Percentiles rank a stretch among this genome's conserved stretches.
These are phyloP conservation scores for Wickerhamomyces bovis DNA, from an alignment of 805 yeast genomes.

Conservation along the genomic window DNA sequence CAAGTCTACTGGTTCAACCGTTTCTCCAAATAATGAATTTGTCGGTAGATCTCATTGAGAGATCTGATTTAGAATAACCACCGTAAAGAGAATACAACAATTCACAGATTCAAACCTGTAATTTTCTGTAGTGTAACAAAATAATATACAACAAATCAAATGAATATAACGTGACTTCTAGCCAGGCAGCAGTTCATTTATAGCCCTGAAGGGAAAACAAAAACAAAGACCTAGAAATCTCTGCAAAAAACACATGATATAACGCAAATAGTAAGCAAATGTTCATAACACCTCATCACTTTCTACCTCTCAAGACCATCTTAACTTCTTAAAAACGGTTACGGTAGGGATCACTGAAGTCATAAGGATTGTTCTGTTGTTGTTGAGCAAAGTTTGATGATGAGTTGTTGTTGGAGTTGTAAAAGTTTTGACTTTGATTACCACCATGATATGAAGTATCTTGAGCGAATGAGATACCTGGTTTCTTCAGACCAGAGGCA, in stretches of 20 bases:
- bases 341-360: background rate
- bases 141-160: background rate
- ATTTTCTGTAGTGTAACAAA: background rate
- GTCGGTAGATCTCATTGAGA: no score
- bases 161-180: background rate
- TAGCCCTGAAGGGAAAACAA: no score
- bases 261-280: background rate
- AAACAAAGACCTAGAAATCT: no score
- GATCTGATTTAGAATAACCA: no score
- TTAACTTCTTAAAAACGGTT: background rate
- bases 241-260: no score
- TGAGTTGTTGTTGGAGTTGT: background rate
- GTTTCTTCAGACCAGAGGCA: conserved; percentile 1
- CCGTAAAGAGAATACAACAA: background rate
- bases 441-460: conserved; percentile 4
- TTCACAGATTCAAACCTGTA: background rate
- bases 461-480: conserved; percentile 5
- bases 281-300: background rate
- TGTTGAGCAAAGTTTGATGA: background rate
- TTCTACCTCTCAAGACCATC: no score
- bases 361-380: conserved; percentile 3
- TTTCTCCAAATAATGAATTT: conserved; percentile 1
- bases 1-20: conserved; percentile 26
- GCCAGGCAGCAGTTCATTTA: no score
- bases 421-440: background rate